These are phyloP conservation scores for Lactarius deliciosus DNA, from an alignment of 768 basidiomycete genomes.

Conservation along the genomic window DNA sequence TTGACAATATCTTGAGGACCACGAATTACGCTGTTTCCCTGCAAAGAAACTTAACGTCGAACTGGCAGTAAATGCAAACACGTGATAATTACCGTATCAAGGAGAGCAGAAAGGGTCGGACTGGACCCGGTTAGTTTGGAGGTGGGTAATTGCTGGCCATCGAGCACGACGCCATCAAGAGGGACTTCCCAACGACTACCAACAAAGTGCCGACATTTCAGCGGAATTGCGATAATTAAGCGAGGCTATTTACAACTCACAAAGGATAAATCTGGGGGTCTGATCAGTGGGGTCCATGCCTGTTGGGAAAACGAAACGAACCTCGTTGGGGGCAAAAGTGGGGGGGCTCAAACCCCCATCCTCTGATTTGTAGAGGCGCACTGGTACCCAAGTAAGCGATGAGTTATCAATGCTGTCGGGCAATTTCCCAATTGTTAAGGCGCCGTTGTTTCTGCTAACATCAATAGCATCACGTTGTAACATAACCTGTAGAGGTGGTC, in stretches of 20 bases:
- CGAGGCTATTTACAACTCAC: slow-evolving; percentile 7
- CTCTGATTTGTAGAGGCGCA: slow-evolving; percentile 51
- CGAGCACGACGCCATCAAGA: slow-evolving; percentile 68
- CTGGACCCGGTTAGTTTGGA: slow-evolving; percentile 48
- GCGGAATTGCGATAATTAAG: background rate
- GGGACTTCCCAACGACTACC: slow-evolving; percentile 59
- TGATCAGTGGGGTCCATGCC: slow-evolving; percentile 16
- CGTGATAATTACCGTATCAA: slow-evolving; percentile 58
- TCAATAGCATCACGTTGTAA: slow-evolving; percentile 71
- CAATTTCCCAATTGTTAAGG: slow-evolving; percentile 64
- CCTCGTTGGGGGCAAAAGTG: slow-evolving; percentile 58
- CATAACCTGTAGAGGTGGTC: slow-evolving; percentile 32
- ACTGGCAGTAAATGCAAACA: background rate
- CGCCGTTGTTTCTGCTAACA: slow-evolving; percentile 64
- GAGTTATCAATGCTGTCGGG: slow-evolving; percentile 50
- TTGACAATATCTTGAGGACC: slow-evolving; percentile 45
- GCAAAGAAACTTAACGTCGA: background rate
- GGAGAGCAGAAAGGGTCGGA: slow-evolving; percentile 44
- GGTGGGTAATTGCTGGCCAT: slow-evolving; percentile 57
- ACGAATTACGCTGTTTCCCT: slow-evolving; percentile 78
- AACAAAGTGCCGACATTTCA: background rate
- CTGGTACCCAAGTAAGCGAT: slow-evolving; percentile 62
- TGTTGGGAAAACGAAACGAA: slow-evolving; percentile 31
- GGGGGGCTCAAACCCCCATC: slow-evolving; percentile 59
- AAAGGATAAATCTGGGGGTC: slow-evolving; percentile 30